phyloP scores from a whole-genome alignment of 306 rosid genomes.

The Cajanus cajan region DNA sequence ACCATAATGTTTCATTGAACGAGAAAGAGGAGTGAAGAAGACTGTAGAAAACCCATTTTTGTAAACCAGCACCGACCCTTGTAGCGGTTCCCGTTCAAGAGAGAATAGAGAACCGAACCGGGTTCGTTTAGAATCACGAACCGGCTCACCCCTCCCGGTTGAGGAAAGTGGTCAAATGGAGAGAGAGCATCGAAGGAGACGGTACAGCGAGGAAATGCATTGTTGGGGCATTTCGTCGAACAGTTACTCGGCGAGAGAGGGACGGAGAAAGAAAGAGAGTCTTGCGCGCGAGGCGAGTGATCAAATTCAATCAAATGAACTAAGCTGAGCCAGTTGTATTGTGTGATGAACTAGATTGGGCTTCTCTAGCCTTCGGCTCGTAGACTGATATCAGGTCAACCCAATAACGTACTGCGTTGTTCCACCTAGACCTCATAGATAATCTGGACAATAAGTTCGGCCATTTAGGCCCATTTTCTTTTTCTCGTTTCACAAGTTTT shows the following conservation, averaged over 20 bases:
- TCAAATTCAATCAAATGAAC: neutral
- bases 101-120: neutral
- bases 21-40: neutral
- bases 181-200: neutral
- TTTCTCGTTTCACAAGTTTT: too few species aligned
- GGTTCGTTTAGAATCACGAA: neutral
- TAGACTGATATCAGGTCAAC: neutral
- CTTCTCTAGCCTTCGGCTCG: too few species aligned
- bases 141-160: neutral
- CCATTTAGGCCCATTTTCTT: neutral
- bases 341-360: neutral
- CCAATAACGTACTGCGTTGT: neutral
- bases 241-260: neutral
- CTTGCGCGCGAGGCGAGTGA: neutral
- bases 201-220: constrained; percentile 15
- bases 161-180: constrained; percentile 24
- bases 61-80: constrained; percentile 30
- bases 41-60: neutral
- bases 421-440: neutral
- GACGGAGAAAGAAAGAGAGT: neutral
- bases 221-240: neutral
- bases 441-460: neutral
- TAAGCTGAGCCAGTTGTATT: neutral
- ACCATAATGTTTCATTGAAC: neutral
- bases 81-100: neutral